These are phyloP conservation scores for Xylaria polymorpha DNA, from an alignment of 2,329 filamentous ascomycete genomes.

Conservation along the genomic window DNA sequence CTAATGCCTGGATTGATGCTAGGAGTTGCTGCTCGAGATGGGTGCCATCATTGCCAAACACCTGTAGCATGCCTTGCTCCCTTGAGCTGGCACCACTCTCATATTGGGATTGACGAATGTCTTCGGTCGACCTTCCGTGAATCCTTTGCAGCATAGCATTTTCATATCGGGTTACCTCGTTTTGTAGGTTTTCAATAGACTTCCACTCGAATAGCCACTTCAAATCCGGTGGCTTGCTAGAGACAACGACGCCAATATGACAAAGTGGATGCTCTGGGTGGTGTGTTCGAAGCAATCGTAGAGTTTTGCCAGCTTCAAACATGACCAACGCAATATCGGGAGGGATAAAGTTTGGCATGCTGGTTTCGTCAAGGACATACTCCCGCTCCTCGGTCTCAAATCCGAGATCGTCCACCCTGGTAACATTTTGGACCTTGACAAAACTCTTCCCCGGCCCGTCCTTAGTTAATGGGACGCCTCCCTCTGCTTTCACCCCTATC, in stretches of 20 bases:
- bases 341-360: conserved; percentile 78
- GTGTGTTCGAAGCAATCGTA: conserved; percentile 76
- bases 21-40: conserved; percentile 62
- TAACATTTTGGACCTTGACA: conserved; percentile 66
- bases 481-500: conserved; percentile 75
- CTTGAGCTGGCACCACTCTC: conserved; percentile 1
- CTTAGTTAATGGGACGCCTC: conserved; percentile 65
- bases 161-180: conserved; percentile 67
- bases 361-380: conserved; percentile 70
- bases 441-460: conserved; percentile 66
- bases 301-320: conserved; percentile 83
- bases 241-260: conserved; percentile 59
- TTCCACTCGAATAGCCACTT: conserved; percentile 80
- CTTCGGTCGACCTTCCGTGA: conserved; percentile 12
- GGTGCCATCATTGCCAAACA: conserved; percentile 61
- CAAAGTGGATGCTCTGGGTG: conserved; percentile 78
- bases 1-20: conserved; percentile 62
- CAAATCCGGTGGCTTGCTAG: conserved; percentile 65
- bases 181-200: conserved; percentile 72
- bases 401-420: conserved; percentile 68
- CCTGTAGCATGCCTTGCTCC: conserved; percentile 51
- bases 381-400: conserved; percentile 68
- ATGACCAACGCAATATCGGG: conserved; percentile 75
- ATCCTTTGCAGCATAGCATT: conserved; percentile 51
- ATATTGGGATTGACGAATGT: background rate